These are phyloP conservation scores for Hypoxylon fuscum DNA, from an alignment of 495 filamentous ascomycete genomes.

Conservation along the genomic window DNA sequence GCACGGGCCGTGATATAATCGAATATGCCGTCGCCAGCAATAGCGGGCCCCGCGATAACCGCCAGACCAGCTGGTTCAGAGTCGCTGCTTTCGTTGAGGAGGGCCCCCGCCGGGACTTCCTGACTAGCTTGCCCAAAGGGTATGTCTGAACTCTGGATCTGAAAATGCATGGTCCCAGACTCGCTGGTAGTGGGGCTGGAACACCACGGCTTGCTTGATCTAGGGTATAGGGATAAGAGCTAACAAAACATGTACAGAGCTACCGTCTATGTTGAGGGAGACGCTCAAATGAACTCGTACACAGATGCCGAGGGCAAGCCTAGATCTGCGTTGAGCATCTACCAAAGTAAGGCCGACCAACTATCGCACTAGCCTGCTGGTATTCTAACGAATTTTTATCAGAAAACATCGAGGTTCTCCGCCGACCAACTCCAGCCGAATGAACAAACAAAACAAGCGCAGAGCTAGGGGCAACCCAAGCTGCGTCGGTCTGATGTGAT, in stretches of 20 bases:
- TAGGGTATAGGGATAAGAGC: background rate
- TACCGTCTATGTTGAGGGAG: conserved; percentile 77
- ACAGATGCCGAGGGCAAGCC: conserved; percentile 71
- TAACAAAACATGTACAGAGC: conserved; percentile 41
- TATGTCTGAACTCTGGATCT: conserved; percentile 53
- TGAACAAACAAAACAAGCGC: conserved; percentile 3
- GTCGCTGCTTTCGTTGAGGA: conserved; percentile 69
- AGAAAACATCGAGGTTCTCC: conserved; percentile 71
- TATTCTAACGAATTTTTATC: conserved; percentile 17
- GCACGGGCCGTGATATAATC: conserved; percentile 72
- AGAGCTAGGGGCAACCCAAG: conserved; percentile 6
- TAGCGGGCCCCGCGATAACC: conserved; percentile 66
- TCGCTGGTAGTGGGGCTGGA: background rate
- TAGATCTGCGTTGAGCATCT: conserved; percentile 65
- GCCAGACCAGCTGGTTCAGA: conserved; percentile 79
- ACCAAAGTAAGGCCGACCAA: conserved; percentile 69
- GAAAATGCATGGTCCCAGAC: background rate
- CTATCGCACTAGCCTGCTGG: background rate
- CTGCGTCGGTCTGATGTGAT: conserved; percentile 5
- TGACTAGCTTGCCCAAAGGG: conserved; percentile 79
- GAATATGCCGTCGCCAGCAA: conserved; percentile 71
- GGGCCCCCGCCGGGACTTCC: conserved; percentile 69
- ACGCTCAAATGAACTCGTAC: conserved; percentile 68
- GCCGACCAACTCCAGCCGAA: conserved; percentile 46
- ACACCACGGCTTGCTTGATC: background rate